Evolutionary conservation across 257 asterid genomes (phyloP), one percentile per base, ranked within the genome.

Genomic region (Salvia miltiorrhiza): DNA sequence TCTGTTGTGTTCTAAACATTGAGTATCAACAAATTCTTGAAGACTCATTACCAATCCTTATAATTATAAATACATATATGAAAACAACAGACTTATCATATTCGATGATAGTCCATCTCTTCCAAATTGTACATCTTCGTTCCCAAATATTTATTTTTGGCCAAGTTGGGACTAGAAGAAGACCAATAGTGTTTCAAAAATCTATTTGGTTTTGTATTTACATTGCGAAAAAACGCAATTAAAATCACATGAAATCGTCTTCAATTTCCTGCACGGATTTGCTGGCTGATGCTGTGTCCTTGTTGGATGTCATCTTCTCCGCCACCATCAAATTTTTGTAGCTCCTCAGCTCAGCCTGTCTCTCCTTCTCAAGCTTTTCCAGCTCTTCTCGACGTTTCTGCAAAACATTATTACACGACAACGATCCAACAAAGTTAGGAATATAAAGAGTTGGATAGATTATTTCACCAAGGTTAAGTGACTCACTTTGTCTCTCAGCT

Each of bases 321-420:
- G 93, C 89, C 24, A 88, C 93, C 97, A 91, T 91, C 87, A 88
- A 73, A 73, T 91, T 88, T 45, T 88, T 88, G 82, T 91, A 91
- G 92, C 97, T 91, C 78, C 96, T 83, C 69, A 80, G n/a, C 69
- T 88, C 95, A 1, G 90, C 76, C 66, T 85, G 93, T 67, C 78
- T 86, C 71, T 88, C 97, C 69, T 87, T 88, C 57, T 91, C 95
- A 26, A 91, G 85, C 86, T 76, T 89, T 9, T 85, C 95, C 82
- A 88, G 64, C 43, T 91, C 95, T 66, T 91, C 96, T 7, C 81
- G 85, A 41, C 88, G 87, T 83, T 88, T 88, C 97, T 91, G 70
- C 63, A 59, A 67, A 41, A 35, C 50, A 61, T 21, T 45, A 37
- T 39, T 13, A 52, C 28, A 9, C 30, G 30, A 26, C 30, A 13